Percentiles rank a stretch among this genome's conserved stretches.
phyloP scores from a whole-genome alignment of 306 rosid genomes.

The Cucurbita maxima region DNA sequence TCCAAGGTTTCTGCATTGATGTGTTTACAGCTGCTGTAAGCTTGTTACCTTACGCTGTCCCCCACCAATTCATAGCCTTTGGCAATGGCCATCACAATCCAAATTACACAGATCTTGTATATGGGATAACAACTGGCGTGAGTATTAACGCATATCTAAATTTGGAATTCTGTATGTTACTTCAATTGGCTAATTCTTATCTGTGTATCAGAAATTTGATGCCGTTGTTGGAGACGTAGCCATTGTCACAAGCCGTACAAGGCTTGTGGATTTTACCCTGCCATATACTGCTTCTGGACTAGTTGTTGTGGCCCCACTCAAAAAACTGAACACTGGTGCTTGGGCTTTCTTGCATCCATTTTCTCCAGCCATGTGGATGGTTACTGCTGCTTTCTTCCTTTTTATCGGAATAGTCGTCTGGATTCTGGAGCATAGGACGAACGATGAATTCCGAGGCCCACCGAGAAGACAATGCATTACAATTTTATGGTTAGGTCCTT shows the following conservation, averaged over 20 bases:
- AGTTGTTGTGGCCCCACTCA: conserved; percentile 74
- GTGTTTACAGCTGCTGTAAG: conserved; percentile 66
- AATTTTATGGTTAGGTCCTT: conserved; percentile 71
- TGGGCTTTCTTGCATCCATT: conserved; percentile 93
- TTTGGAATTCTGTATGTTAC: not conserved
- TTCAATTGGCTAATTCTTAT: conserved; percentile 13
- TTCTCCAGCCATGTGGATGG: conserved; percentile 63
- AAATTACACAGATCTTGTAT: conserved; percentile 59
- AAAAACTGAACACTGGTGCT: conserved; percentile 56
- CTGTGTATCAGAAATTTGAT: conserved; percentile 39
- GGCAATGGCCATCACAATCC: conserved; percentile 72
- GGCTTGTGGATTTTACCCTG: conserved; percentile 76
- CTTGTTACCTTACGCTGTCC: conserved; percentile 80
- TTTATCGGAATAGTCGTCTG: conserved; percentile 73
- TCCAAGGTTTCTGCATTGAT: conserved; percentile 80
- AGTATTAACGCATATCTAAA: conserved; percentile 18
- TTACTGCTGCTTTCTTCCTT: conserved; percentile 58
- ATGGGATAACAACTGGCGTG: conserved; percentile 52
- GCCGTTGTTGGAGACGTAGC: conserved; percentile 86
- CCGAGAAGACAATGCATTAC: conserved; percentile 69
- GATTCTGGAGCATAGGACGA: conserved; percentile 82
- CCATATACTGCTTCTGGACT: conserved; percentile 90
- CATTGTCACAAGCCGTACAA: conserved; percentile 76
- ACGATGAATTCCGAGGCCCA: conserved; percentile 89
- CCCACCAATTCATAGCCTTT: conserved; percentile 45